Evolutionary conservation across 768 basidiomycete species (phyloP), one percentile per base, ranked within the genome.

Genomic region (Mycena rebaudengoi): DNA sequence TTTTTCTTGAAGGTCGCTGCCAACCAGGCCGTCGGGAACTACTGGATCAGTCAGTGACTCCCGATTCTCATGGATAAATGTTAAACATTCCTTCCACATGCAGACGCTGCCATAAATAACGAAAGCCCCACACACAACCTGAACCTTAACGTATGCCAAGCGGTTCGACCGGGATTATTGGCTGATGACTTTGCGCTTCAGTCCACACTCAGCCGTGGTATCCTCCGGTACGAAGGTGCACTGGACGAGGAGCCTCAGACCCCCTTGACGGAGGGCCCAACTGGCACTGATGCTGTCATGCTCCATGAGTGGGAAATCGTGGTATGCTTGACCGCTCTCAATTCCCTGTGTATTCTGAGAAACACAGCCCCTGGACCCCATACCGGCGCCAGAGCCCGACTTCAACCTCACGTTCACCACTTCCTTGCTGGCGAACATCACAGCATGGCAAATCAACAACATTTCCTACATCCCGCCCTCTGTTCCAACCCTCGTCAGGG

Each of bases 21-120:
- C n/a, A 76, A 83, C 66, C 80, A 85, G 61, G 71, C 79, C 0
- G 74, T 84, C 0, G 79, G 65, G 10, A 85, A 85, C 70, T 85
- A 85, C 69, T 84, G 83, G 76, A 72, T 83, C 66, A 79, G 76
- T 52, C 77, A 74, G 32, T 77, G 71, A 11, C 80, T 20, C 43
- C 11, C 29, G 1, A 41, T 41, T 32, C 35, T 29, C 35, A 28
- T 48, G 23, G 33, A 30, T 23, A 11, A 39, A n/a, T 48, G 29
- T 48, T 48, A 29, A 40, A 18, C n/a, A 18, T 39, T 39, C 16
- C 26, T 28, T 21, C 3, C 48, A 5, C 16, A 33, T 14, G 14
- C 74, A 28, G 53, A 56, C 49, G 59, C 20, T 40, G 12, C 50
- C 50, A 29, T 75, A 73, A 69, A 70, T 18, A 73, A 73, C 35